Base-by-base conservation (phyloP, 768 basidiomycete species). In the Mycena pura region DNA sequence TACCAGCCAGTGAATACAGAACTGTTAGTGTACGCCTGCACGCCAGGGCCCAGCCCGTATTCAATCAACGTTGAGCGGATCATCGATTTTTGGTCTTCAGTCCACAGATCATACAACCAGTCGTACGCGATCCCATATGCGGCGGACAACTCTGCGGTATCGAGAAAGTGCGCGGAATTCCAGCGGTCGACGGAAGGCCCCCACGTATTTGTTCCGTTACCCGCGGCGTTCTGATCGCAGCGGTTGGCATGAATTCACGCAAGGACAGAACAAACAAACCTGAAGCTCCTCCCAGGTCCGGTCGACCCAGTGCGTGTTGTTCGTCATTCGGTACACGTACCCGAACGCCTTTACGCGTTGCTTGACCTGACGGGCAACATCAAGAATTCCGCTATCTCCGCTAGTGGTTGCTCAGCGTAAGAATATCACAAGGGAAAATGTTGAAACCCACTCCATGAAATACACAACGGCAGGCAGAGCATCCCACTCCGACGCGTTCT, bases 81-180 rank as follows among this genome's bases (percentile, higher is more conserved):
- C 46, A 79, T 78, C 22, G 72, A 75, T 71, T 88, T 89, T 75
- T 96, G 94, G 1, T 86, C 82, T 29, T 82, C 77, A 14, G 84
- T 85, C 92, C 91, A 96, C 52, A 83, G 78, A 53, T 95, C 90
- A 74, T 97, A 90, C 29, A 99, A 71, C 97, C 97, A 99, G 71
- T 99, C 97, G 69, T 99, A 99, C 2, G 90, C 96, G 63, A 95
- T 91, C 28, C 84, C 97, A 69, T 89, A 99, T 5, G 93, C 95
- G 24, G 90, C 87, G 17, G 87, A 87, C 65, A 97, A 82, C 74
- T 98, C 96, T n/a, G 89, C 96, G 19, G 86, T 79, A 73, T 96
- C 96, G 44, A 99, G 88, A 85, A 98, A 99, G 76, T 99, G 97
- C 3, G 45, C 63, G 6, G 88, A 81, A 77, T 99, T 97, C 97